phyloP scores from a whole-genome alignment of 1,284 basidiomycete species.

The Leccinum subfulvum region DNA sequence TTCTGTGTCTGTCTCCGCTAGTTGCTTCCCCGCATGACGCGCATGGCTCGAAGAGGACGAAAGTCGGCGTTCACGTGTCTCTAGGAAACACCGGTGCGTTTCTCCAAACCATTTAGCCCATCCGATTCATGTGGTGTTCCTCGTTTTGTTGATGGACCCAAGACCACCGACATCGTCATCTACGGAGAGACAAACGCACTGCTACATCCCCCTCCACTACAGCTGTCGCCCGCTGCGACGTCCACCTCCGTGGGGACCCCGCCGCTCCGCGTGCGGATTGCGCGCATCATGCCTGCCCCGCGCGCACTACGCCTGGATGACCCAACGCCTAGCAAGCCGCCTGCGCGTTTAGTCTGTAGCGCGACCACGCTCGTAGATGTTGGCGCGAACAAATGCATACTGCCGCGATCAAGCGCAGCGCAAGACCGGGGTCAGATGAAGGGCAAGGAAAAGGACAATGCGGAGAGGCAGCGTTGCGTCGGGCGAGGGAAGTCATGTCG shows the following conservation, averaged over 20 bases:
- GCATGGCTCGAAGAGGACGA: conserved; percentile 30
- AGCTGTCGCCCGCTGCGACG: conserved; percentile 16
- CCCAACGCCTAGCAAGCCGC: conserved; percentile 68
- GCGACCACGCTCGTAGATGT: conserved; percentile 19
- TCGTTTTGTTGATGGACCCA: conserved; percentile 49
- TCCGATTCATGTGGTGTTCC: background rate
- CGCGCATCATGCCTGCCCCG: conserved; percentile 49
- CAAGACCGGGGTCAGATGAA: conserved; percentile 1
- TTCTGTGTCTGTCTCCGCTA: conserved; percentile 55
- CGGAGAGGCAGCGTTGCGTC: conserved; percentile 31
- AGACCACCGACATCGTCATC: conserved; percentile 66
- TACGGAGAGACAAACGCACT: conserved; percentile 47
- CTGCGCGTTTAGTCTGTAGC: conserved; percentile 32
- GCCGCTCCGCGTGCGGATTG: conserved; percentile 52
- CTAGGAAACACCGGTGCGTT: conserved; percentile 63
- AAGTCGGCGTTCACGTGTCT: conserved; percentile 61
- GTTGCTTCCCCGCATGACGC: conserved; percentile 23
- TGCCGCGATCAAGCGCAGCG: conserved; percentile 12
- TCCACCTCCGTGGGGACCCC: conserved; percentile 16
- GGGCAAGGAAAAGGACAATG: conserved; percentile 13
- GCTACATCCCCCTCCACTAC: conserved; percentile 14
- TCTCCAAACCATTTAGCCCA: conserved; percentile 3
- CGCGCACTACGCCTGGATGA: conserved; percentile 45
- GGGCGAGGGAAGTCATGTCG: conserved; percentile 38
- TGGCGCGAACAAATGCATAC: conserved; percentile 23